Percentiles rank a stretch among this genome's conserved stretches.
phyloP scores from a whole-genome alignment of 441 rosid species.

The Bruguiera hainesii region DNA sequence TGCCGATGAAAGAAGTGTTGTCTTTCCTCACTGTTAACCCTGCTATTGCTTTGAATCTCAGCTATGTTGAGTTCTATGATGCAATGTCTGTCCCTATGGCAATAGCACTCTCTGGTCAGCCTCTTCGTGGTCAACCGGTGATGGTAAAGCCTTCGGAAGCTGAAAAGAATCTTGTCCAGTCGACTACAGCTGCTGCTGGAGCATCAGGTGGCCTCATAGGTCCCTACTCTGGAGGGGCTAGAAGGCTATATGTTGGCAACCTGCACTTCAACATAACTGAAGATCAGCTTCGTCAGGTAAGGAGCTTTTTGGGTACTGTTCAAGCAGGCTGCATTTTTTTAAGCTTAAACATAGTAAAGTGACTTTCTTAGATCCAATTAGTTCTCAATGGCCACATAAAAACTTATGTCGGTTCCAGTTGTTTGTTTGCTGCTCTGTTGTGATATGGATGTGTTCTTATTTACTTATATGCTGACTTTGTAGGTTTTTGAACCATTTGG shows the following conservation, averaged over 20 bases:
- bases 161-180: slow-evolving; percentile 96
- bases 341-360: neutral
- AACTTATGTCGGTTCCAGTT: neutral
- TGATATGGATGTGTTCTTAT: neutral
- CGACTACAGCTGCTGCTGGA: slow-evolving; percentile 63
- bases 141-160: slow-evolving; percentile 99
- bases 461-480: slow-evolving; percentile 20
- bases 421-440: neutral
- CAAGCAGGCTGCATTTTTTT: neutral
- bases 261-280: slow-evolving; percentile 83
- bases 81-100: slow-evolving; percentile 99
- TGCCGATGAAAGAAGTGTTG: neutral
- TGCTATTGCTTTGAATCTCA: slow-evolving; percentile 25
- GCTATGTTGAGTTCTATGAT: slow-evolving; percentile 95
- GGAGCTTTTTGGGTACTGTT: neutral
- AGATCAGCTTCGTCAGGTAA: slow-evolving; percentile 89
- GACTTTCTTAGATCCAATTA: neutral
- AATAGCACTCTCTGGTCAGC: slow-evolving; percentile 97
- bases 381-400: neutral
- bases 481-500: slow-evolving; percentile 98
- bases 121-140: slow-evolving; percentile 89
- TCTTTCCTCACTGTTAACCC: neutral
- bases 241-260: slow-evolving; percentile 94
- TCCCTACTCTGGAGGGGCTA: slow-evolving; percentile 86
- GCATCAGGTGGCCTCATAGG: slow-evolving; percentile 59